Evolutionary conservation across 768 basidiomycete species (phyloP).

Genomic region (Tremella fuciformis): DNA sequence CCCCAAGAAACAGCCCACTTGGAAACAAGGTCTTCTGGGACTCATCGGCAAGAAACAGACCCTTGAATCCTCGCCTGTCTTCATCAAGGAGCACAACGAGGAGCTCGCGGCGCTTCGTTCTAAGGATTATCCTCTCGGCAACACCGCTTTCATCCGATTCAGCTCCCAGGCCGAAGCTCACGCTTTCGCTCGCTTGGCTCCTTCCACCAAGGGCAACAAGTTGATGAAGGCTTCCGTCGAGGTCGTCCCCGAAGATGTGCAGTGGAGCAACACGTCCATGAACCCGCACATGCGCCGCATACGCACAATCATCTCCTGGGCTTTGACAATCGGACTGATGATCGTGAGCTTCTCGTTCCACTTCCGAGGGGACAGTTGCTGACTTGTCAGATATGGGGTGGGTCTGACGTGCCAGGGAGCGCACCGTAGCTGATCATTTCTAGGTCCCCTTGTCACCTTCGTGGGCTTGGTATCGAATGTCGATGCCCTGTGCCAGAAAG

Average conservation of each 20-base stretch:
- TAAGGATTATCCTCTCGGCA: slow-evolving; percentile 35
- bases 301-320: slow-evolving; percentile 43
- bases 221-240: slow-evolving; percentile 44
- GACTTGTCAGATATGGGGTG: too few relatives aligned
- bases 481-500: slow-evolving; percentile 41
- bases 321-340: slow-evolving; percentile 51
- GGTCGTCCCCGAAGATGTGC: slow-evolving; percentile 51
- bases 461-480: slow-evolving; percentile 52
- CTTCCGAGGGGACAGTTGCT: too few relatives aligned
- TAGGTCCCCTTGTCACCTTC: slow-evolving; percentile 48
- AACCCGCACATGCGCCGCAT: slow-evolving; percentile 48
- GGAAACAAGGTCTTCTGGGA: slow-evolving; percentile 51
- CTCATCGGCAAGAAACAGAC: slow-evolving; percentile 48
- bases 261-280: slow-evolving; percentile 50
- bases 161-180: slow-evolving; percentile 50
- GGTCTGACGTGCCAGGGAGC: too few relatives aligned
- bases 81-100: slow-evolving; percentile 46
- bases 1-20: slow-evolving; percentile 47
- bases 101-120: slow-evolving; percentile 37
- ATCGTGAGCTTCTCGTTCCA: slow-evolving; percentile 19
- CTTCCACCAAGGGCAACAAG: slow-evolving; percentile 37
- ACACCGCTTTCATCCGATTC: slow-evolving; percentile 51
- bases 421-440: neutral
- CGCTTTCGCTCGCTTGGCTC: slow-evolving; percentile 45
- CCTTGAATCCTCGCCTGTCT: slow-evolving; percentile 45